phyloP scores from a whole-genome alignment of 2,329 filamentous ascomycete genomes.

The Corinectria fuckeliana region DNA sequence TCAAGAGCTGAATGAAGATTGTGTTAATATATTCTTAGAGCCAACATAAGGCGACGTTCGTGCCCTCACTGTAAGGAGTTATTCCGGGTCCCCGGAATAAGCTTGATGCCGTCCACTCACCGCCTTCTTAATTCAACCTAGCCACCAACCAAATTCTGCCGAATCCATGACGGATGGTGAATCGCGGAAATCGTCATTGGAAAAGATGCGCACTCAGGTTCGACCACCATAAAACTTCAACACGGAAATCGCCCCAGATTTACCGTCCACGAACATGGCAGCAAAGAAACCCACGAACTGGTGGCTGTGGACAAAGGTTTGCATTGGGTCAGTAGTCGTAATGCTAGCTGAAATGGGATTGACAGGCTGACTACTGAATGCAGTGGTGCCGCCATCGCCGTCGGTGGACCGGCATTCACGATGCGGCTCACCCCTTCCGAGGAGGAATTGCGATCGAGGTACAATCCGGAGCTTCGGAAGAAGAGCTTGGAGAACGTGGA shows the following conservation, averaged over 20 bases:
- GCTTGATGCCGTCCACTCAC: slow-evolving; percentile 22
- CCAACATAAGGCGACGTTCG: too few species aligned
- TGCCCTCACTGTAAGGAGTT: too few species aligned
- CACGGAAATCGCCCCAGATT: background rate
- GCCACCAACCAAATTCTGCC: slow-evolving; percentile 32
- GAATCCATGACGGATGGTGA: slow-evolving; percentile 41
- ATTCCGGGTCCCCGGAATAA: slow-evolving; percentile 20
- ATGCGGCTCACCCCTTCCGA: slow-evolving; percentile 83
- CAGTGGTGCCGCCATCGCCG: slow-evolving; percentile 73
- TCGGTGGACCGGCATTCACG: slow-evolving; percentile 87
- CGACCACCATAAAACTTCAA: background rate
- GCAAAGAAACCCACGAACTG: slow-evolving; percentile 60
- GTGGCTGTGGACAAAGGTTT: slow-evolving; percentile 72
- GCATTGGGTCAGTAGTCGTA: slow-evolving; percentile 63
- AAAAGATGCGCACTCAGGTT: slow-evolving; percentile 21
- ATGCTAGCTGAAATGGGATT: slow-evolving; percentile 18
- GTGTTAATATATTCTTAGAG: too few species aligned
- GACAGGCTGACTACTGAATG: slow-evolving; percentile 20
- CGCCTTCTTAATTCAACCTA: slow-evolving; percentile 30
- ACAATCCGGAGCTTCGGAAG: slow-evolving; percentile 94
- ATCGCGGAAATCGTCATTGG: slow-evolving; percentile 40
- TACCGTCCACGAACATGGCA: slow-evolving; percentile 33
- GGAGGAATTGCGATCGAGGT: slow-evolving; percentile 89
- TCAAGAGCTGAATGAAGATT: too few species aligned
- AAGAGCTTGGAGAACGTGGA: slow-evolving; percentile 81